Percentiles rank a stretch among this genome's conserved stretches.
Conservation (phyloP, 1,139 yeast genomes). For the Scheffersomyces stambukii region DNA sequence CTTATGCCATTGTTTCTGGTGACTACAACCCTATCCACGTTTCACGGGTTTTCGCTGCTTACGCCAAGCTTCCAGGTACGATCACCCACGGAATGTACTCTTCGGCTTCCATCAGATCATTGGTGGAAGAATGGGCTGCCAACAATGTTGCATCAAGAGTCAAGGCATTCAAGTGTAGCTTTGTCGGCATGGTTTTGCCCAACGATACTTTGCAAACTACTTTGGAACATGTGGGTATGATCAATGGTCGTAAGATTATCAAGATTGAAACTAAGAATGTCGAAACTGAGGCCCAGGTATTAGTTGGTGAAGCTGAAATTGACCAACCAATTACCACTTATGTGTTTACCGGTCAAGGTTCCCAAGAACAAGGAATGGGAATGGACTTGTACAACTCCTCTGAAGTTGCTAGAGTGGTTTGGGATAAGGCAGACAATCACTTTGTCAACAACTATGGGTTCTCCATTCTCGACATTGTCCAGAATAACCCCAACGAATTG, state of each 20-base stretch:
- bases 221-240: constrained; percentile 97
- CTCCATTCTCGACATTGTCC: constrained; percentile 92
- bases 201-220: constrained; percentile 85
- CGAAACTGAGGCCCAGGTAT: constrained; percentile 71
- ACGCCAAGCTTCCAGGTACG: constrained; percentile 93
- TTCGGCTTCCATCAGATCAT: constrained; percentile 88
- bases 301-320: constrained; percentile 95
- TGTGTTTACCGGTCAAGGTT: constrained; percentile 99
- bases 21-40: constrained; percentile 98
- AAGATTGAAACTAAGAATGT: constrained; percentile 86
- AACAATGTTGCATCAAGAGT: constrained; percentile 94
- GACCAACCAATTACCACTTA: constrained; percentile 96
- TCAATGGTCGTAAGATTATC: constrained; percentile 95
- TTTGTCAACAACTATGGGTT: constrained; percentile 93
- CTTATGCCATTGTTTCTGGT: constrained; percentile 96
- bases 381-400: constrained; percentile 94
- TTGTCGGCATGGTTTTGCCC: constrained; percentile 97
- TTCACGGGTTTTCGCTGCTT: constrained; percentile 87
- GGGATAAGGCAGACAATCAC: constrained; percentile 97
- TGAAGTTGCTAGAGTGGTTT: constrained; percentile 87
- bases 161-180: constrained; percentile 86
- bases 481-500: constrained; percentile 91
- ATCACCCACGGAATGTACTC: constrained; percentile 99
- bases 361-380: constrained; percentile 99
- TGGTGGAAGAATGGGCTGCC: constrained; percentile 98